A percentile compares a stretch with the other conserved stretches of the same genome.
Evolutionary conservation across 805 yeast genomes (phyloP).

Genomic region (Candida takata): DNA sequence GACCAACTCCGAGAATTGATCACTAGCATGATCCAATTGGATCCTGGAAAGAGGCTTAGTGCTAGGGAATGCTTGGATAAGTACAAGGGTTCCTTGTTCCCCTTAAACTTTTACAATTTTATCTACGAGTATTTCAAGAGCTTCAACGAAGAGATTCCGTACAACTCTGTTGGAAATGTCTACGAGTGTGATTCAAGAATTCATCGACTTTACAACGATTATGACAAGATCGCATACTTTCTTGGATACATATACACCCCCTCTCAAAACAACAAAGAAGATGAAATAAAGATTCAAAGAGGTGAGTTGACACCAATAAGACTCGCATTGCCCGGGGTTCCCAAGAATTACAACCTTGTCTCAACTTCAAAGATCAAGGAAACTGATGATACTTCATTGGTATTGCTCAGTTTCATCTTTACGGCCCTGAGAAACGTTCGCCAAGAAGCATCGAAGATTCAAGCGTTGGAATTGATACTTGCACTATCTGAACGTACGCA

Average conservation of each 20-base stretch:
- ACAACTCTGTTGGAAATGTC: constrained; percentile 23
- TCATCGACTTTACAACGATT: constrained; percentile 51
- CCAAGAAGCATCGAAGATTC: constrained; percentile 50
- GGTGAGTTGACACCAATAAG: constrained; percentile 29
- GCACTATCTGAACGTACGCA: constrained; percentile 69
- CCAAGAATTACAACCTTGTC: constrained; percentile 36
- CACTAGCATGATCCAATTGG: constrained; percentile 50
- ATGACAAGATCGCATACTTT: constrained; percentile 39
- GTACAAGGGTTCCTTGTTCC: constrained; percentile 51
- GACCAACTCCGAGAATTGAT: constrained; percentile 47
- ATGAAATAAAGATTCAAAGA: constrained; percentile 5
- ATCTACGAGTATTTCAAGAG: constrained; percentile 59
- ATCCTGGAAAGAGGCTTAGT: constrained; percentile 53
- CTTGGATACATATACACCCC: constrained; percentile 28
- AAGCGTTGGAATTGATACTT: constrained; percentile 69
- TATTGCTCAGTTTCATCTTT: constrained; percentile 50
- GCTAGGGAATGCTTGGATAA: constrained; percentile 47
- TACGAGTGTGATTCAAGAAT: constrained; percentile 51
- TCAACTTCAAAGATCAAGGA: constrained; percentile 26
- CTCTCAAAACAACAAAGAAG: constrained; percentile 1
- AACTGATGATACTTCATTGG: constrained; percentile 44
- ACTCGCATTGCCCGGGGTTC: constrained; percentile 47
- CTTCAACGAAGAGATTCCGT: constrained; percentile 22
- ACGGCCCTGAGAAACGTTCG: constrained; percentile 56
- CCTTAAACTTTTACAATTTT: constrained; percentile 59